Base-by-base conservation (phyloP, 305 asterid genomes). In the Solanum hybrid region DNA sequence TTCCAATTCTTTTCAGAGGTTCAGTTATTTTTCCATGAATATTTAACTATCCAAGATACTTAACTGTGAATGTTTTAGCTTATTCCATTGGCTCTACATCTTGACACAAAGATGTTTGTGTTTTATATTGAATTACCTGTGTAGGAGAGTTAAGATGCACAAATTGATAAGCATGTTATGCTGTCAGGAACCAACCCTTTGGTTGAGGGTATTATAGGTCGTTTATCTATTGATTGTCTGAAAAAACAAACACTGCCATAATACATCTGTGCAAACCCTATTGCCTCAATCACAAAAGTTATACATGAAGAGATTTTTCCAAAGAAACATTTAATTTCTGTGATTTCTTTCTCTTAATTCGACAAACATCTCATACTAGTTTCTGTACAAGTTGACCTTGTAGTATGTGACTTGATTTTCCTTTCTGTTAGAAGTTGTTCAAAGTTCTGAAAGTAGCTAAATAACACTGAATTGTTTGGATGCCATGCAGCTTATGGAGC, bases 401-500 rank as follows among this genome's bases (percentile, higher is more conserved):
- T 73, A 71, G 24, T 71, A 64, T 15, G 27, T 32, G 72, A 77
- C 56, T 69, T 89, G 35, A 24, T 45, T 78, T 90, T 86, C 72
- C 36, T 45, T 79, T 15, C n/a, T 82, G 42, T 24, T 88, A 38
- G 90, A 42, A 34, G 87, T 87, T 90, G 45, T 78, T 37, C 75
- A 84, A 45, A 84, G 40, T 51, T 45, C 19, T 26, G 77, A 26
- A 31, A 36, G 76, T 87, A 51, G 88, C 38, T 86, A n/a, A 89
- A 64, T 36, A 86, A 78, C 76, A 78, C 78, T 87, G 69, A 19
- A 69, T 91, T 73, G 85, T 81, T 92, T 84, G 85, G 14, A 34
- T 86, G 88, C 72, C 92, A 89, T 91, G 71, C 91, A 97, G 99
- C 99, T 97, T 88, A 95, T 97, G 99, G 98, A 97, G 94, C 94